Base-by-base conservation (phyloP, 2,329 filamentous ascomycete genomes). In the Aspergillus quadricinctus region DNA sequence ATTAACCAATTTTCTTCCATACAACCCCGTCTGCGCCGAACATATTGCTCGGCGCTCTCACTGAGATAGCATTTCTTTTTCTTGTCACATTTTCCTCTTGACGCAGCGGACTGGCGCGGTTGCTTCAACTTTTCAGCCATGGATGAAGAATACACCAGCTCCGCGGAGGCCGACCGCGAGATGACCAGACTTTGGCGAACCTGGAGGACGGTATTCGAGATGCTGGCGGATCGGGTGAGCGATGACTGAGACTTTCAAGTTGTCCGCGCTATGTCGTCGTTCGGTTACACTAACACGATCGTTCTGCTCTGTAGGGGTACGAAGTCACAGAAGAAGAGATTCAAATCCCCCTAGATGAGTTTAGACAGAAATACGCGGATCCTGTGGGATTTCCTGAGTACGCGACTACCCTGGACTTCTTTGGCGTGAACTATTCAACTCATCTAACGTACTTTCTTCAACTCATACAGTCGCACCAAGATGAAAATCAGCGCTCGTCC, bases 191-290 rank as follows among this genome's bases (percentile, higher is more conserved):
- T 97, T 65, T 99, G 94, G 93, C 89, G 93, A 75, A 91, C 92
- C 67, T 95, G 90, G 85, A 86, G 87, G 76, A 99, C 94, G 8
- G 87, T 92, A 50, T 91, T 96, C 75, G 90, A 99, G 81, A 96
- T 99, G 93, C 88, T 94, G 66, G 81, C 84, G 60, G 94, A 97
- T 75, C 81, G 93, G 74, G 92, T 96, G 84, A 68, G 88, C 49
- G 50, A 48, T 56, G 58, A 14, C 27, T 19, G 9, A 2, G 45
- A 48, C 49, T 40, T 65, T 58, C 48, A 48, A 53, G 50, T 25
- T 48, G 9, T 23, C 7, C 11, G 21, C n/a, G 43, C 11, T 46
- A 52, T 55, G 57, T 53, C 55, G 37, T 28, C 49, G 28, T 40
- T 11, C 23, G 35, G 46, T 49, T 53, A 56, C 35, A 28, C 54